phyloP scores from a whole-genome alignment of 2,329 filamentous ascomycete species.

The Aspergillus intermedius region DNA sequence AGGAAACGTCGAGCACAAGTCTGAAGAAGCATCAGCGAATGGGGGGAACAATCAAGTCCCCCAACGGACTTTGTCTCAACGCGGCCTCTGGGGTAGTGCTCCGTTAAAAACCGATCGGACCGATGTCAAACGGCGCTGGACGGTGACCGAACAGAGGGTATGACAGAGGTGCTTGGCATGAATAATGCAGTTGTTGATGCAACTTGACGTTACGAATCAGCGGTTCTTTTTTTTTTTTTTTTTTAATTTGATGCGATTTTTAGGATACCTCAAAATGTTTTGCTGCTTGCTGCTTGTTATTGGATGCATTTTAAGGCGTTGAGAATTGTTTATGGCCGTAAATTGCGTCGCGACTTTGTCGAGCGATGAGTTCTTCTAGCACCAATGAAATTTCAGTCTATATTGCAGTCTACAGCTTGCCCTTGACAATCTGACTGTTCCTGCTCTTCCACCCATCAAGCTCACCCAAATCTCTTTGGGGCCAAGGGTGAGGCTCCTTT shows the following conservation, averaged over 20 bases:
- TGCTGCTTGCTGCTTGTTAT: background rate
- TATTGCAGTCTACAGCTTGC: no score
- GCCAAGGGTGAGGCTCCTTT: no score
- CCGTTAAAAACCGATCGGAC: constrained; percentile 20
- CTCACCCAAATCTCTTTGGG: no score
- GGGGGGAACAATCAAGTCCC: constrained; percentile 18
- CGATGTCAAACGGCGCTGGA: constrained; percentile 31
- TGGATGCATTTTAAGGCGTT: background rate
- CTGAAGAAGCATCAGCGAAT: constrained; percentile 4
- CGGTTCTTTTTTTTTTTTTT: constrained; percentile 1
- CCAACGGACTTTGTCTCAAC: constrained; percentile 26
- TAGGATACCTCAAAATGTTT: background rate
- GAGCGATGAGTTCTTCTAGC: no score
- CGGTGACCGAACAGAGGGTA: constrained; percentile 27
- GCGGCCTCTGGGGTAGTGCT: constrained; percentile 33
- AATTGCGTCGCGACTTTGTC: no score
- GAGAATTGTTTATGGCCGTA: background rate
- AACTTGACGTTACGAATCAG: background rate
- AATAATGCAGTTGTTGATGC: constrained; percentile 10
- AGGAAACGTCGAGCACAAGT: background rate
- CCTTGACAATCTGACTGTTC: no score
- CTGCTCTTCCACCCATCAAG: no score
- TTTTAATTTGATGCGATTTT: constrained; percentile 2
- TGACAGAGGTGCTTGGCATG: background rate
- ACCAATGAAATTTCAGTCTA: no score